Evolutionary conservation across 2,329 filamentous ascomycete genomes (phyloP).

Genomic region (Trichoderma koningii): DNA sequence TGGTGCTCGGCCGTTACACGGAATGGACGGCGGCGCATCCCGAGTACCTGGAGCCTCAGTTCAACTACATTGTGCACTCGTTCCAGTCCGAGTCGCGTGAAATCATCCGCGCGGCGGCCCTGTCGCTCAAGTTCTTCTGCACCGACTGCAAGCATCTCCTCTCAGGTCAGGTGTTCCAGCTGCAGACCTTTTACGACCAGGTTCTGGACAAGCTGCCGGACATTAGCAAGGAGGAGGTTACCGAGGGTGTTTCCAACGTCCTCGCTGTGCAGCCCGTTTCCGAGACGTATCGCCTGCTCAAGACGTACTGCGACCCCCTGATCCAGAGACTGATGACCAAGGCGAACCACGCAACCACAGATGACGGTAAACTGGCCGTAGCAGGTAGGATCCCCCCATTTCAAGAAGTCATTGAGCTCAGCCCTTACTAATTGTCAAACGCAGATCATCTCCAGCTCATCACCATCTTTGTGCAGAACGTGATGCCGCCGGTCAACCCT

Average conservation of each 20-base stretch:
- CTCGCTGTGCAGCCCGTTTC: constrained; percentile 80
- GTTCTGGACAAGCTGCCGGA: constrained; percentile 84
- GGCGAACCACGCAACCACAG: constrained; percentile 80
- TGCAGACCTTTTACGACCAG: constrained; percentile 90
- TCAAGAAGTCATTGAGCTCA: background rate
- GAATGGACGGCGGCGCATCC: constrained; percentile 97
- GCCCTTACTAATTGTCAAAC: constrained; percentile 30
- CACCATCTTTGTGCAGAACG: constrained; percentile 81
- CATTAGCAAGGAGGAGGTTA: constrained; percentile 90
- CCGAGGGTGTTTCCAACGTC: constrained; percentile 90
- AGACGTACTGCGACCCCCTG: constrained; percentile 90
- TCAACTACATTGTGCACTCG: constrained; percentile 92
- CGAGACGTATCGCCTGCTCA: constrained; percentile 81
- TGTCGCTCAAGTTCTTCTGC: constrained; percentile 97
- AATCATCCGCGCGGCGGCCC: constrained; percentile 85
- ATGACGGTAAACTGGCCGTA: constrained; percentile 80
- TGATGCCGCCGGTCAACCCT: constrained; percentile 72
- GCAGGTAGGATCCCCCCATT: constrained; percentile 60
- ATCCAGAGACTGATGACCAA: constrained; percentile 82
- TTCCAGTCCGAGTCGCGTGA: constrained; percentile 89
- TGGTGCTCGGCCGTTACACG: constrained; percentile 94
- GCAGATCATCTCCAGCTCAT: constrained; percentile 86
- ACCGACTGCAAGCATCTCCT: constrained; percentile 89
- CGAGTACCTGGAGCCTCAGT: constrained; percentile 86
- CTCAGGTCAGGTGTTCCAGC: constrained; percentile 76